These are phyloP conservation scores for Aspergillus tubingensis DNA, from an alignment of 2,329 filamentous ascomycete genomes.

Conservation along the genomic window DNA sequence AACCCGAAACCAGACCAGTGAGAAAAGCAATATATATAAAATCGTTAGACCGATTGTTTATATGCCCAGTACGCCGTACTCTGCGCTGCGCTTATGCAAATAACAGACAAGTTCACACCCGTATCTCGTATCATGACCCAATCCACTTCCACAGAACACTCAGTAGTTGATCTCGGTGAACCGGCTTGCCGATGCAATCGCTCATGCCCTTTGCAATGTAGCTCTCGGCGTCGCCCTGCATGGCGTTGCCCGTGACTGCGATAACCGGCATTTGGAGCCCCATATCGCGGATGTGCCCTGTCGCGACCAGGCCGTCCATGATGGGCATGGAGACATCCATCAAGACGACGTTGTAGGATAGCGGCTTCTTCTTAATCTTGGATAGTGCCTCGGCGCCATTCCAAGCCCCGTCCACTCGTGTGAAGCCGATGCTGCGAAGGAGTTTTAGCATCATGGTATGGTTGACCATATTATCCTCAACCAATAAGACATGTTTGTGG, in stretches of 20 bases:
- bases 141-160: constrained; percentile 46
- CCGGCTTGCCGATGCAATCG: constrained; percentile 58
- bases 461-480: constrained; percentile 48
- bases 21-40: no score
- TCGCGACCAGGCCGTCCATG: constrained; percentile 50
- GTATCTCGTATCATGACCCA: constrained; percentile 15
- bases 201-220: constrained; percentile 59
- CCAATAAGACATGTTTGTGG: constrained; percentile 44
- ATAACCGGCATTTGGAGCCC: constrained; percentile 51
- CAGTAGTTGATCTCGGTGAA: constrained; percentile 52
- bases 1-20: no score
- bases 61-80: no score
- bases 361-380: constrained; percentile 44
- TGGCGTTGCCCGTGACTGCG: constrained; percentile 59
- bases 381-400: constrained; percentile 49
- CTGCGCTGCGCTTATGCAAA: no score
- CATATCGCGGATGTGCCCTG: constrained; percentile 44
- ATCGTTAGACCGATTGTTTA: no score
- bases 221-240: constrained; percentile 57
- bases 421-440: constrained; percentile 43
- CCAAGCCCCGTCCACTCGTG: constrained; percentile 45
- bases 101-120: no score
- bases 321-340: constrained; percentile 54
- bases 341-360: constrained; percentile 47
- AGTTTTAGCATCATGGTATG: constrained; percentile 46